Base-by-base conservation (phyloP, 257 asterid species). In the Solanum clarkiae region DNA sequence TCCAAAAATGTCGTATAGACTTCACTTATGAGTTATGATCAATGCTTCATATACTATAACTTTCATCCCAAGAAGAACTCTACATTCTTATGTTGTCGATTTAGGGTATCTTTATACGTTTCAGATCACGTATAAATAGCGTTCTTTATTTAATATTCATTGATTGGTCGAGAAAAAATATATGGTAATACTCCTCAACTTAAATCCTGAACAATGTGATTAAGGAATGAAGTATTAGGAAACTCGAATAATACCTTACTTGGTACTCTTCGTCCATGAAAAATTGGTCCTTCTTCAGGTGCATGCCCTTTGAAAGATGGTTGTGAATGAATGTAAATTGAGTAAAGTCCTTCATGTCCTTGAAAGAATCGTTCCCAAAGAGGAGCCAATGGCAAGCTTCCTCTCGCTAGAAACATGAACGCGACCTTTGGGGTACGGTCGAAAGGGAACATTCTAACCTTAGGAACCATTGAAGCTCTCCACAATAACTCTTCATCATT, bases 401-500 rank as follows among this genome's bases (percentile, higher is more conserved):
- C 91, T 84, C 92, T 91, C 0, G 90, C 92, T 16, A 95, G 90
- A 71, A 93, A 95, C 98, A 95, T 90, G 88, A 94, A 95, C 0
- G 99, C 98, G 3, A 94, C 91, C 77, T 95, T 95, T 0, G 95
- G 97, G 11, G 90, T 90, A 1, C 92, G 89, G 1, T 84, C 66
- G 81, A 89, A 92, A 6, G 99, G 98, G 17, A 47, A 86, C 6
- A 49, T 87, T 0, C 1, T 5, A 0, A 89, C 69, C 82, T 81
- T 87, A 0, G 99, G 94, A 71, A 86, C 88, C 95, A 95, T 88
- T 17, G 99, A 94, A 63, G 99, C 98, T 79, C 95, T 86, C 99
- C 99, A 95, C 1, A 95, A 85, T 86, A 95, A 80, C 80, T 94
- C 97, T 22, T 89, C 89, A 1, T 95, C 99, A 2, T 72, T 92